Conservation (phyloP, 78 protist genomes). For the Speleostelium caveatum region DNA sequence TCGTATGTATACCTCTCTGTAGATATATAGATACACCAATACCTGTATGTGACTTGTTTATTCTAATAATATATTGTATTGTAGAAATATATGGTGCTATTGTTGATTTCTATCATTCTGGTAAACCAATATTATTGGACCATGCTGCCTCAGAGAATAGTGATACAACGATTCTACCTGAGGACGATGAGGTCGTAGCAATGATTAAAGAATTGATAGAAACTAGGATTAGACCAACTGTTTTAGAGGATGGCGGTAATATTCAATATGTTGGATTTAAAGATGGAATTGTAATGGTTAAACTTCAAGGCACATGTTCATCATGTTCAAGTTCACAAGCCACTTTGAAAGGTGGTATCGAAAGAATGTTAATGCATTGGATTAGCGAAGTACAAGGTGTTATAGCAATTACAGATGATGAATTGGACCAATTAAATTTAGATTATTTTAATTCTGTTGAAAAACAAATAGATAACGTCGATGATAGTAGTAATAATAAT, state of each 20-base stretch:
- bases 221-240: constrained; percentile 91
- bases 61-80: neutral
- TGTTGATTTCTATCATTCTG: constrained; percentile 76
- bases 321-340: constrained; percentile 86
- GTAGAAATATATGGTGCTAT: constrained; percentile 74
- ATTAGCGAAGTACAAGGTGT: constrained; percentile 88
- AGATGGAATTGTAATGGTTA: constrained; percentile 86
- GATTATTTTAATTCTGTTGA: constrained; percentile 63
- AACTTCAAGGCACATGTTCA: constrained; percentile 86
- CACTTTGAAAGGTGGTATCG: constrained; percentile 93
- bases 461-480: neutral
- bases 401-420: constrained; percentile 61
- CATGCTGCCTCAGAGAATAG: constrained; percentile 1
- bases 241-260: constrained; percentile 95
- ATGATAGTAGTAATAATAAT: neutral
- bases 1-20: constrained; percentile 13
- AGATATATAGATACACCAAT: neutral
- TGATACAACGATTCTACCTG: constrained; percentile 81
- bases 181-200: constrained; percentile 85
- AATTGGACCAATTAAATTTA: constrained; percentile 45
- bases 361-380: constrained; percentile 94
- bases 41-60: no score
- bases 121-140: constrained; percentile 70
- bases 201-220: constrained; percentile 93
- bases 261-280: constrained; percentile 84